Base-by-base conservation (phyloP, 805 yeast genomes). In the Cyberlindnera maritima region DNA sequence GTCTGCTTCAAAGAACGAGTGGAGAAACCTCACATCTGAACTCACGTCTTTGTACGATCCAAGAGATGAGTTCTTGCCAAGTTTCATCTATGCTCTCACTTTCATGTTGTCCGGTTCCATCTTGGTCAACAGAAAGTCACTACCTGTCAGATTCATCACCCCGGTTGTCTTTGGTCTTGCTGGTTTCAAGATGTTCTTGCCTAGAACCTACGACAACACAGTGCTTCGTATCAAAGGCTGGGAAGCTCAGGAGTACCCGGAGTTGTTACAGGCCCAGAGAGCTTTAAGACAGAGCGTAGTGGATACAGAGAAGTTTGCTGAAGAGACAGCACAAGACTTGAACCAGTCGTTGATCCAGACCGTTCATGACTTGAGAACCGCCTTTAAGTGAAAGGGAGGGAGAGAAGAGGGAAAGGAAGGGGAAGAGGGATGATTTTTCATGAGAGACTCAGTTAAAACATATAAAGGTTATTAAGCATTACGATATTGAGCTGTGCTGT, bases 41-140 rank as follows among this genome's bases (percentile, higher is more conserved):
- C 36, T 58, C 19, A 42, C 54, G 3, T 57, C 65, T 1, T 49
- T 61, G 15, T 61, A 61, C 36, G 61, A 61, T 28, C 58, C 62
- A 38, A 46, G 36, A 28, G 65, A 61, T 37, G 52, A 58, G 25
- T 61, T 61, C 52, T 69, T 83, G 47, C 88, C 88, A 17, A 69
- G 70, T 36, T 60, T 75, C 35, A 72, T 81, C 41, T 76, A 77
- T 56, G 76, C 81, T 6, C 63, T 82, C 34, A 80, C 86, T 0
- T 69, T 75, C 6, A 64, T 82, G 4, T 72, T 83, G 50, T 57
- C 79, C 2, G 85, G 85, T 12, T 79, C 85, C 2, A 76, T 83
- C 46, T 50, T 78, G 29, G 77, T 71, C 14, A 70, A 72, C 47
- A 74, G 69, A 51, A 70, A 77, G 54, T 56, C 74, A 1, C 60